Base-by-base conservation (phyloP, 805 yeast species). In the Saturnispora galanensis region DNA sequence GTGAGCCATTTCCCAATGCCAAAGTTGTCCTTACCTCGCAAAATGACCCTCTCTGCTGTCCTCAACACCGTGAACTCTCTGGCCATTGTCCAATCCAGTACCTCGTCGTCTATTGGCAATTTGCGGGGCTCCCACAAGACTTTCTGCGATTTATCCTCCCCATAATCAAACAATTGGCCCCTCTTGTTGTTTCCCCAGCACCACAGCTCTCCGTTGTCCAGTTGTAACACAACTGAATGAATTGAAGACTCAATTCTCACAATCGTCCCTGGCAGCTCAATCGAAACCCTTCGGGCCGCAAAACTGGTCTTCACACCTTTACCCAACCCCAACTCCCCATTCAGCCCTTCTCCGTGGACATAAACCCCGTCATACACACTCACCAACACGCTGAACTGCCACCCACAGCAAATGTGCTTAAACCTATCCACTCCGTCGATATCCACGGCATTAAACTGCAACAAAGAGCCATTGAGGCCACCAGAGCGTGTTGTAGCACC, bases 241-340 rank as follows among this genome's bases (percentile, higher is more conserved):
- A 80, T 54, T 2, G 81, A 73, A 0, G 75, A 57, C 38, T 54
- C 46, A 0, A 66, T 43, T 11, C 36, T 31, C 12, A 30, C 33
- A 8, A 50, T 33, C 28, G 49, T 35, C 3, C 40, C 30, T 15
- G 15, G 17, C 18, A 31, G 18, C 31, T 13, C 21, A n/a, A 39
- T 9, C 11, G n/a, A 12, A 16, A 44, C 16, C 40, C 36, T 26
- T 26, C 32, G 13, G 12, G 31, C 10, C 11, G 36, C 12, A 16
- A 39, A 28, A 9, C 4, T 26, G 10, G 28, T 11, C 13, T 16
- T 29, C 8, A 11, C 26, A 2, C 26, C 33, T 26, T 50, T 47
- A 0, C 76, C 80, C 9, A 64, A 49, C 0, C 95, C 96, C 31
- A 87, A 63, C 56, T 86, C 95, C 0, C 96, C 95, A 46, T 76